Base-by-base conservation (phyloP, 768 basidiomycete genomes). In the Pluteus cervinus region DNA sequence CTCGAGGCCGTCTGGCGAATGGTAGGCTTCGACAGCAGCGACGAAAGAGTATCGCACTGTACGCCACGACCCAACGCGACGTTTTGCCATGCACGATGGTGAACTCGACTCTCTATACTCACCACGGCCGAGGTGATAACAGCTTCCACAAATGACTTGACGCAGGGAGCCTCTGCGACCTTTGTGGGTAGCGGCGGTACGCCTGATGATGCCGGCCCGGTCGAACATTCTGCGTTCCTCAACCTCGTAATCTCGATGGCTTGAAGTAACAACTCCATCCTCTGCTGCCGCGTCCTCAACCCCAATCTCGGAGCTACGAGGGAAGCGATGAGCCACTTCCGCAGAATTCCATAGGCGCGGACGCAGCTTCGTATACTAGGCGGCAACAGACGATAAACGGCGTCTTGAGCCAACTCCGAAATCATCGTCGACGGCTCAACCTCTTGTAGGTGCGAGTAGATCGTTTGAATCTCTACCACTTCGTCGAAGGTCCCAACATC, bases 91-190 rank as follows among this genome's bases (percentile, higher is more conserved):
- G 85, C 76, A n/a, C 83, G 72, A 21, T 70, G 67, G 52, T 86
- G 84, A 44, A 78, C 60, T n/a, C 88, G 73, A 50, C 85, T 86
- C 60, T 89, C 87, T 9, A 80, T 68, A 44, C 86, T 86, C 21
- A 87, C 55, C 12, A 89, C 58, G 3, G 86, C 86, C n/a, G 86
- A 81, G 0, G 76, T 76, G 7, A 86, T 56, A 20, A 84, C 75
- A 0, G 83, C 73, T 55, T 90, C 88, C 15, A 84, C 85, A 48
- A 89, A 90, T 0, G 88, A 89, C 9, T 86, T 73, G 7, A 81
- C 68, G 41, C 78, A 79, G 0, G 82, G 75, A 33, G 75, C 71
- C 29, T 81, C 74, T n/a, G 63, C 57, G 14, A 67, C 49, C 8
- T 69, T 63, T 11, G 50, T 46, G 10, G 62, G 45, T n/a, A 56